These are phyloP conservation scores for Arthroderma sp. DNA, from an alignment of 2,329 filamentous ascomycete species.

Conservation along the genomic window DNA sequence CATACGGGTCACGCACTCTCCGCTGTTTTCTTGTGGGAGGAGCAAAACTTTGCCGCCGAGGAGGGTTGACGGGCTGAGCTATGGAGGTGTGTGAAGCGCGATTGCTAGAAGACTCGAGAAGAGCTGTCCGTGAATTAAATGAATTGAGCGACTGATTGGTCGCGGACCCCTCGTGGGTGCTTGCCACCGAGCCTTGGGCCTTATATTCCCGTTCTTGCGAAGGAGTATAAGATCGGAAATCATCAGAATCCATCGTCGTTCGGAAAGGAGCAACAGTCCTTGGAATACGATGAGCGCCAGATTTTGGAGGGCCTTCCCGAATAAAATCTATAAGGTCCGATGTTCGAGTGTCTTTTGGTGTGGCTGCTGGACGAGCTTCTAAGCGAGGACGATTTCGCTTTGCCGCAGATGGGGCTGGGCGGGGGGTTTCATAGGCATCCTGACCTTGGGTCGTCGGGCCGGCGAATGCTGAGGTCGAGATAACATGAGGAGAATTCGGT, in stretches of 20 bases:
- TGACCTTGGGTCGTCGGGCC: background rate
- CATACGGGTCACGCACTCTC: slow-evolving; percentile 76
- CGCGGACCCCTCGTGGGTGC: slow-evolving; percentile 41
- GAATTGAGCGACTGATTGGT: slow-evolving; percentile 41
- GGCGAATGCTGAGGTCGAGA: background rate
- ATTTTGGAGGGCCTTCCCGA: slow-evolving; percentile 61
- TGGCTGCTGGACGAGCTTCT: slow-evolving; percentile 58
- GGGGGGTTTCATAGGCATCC: background rate
- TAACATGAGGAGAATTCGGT: background rate
- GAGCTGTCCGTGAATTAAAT: slow-evolving; percentile 60
- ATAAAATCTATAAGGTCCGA: slow-evolving; percentile 94
- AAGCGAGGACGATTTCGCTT: slow-evolving; percentile 35
- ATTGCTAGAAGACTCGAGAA: slow-evolving; percentile 36
- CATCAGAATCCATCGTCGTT: slow-evolving; percentile 74
- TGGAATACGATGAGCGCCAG: slow-evolving; percentile 58
- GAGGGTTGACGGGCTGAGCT: slow-evolving; percentile 9
- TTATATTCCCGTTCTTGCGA: slow-evolving; percentile 16
- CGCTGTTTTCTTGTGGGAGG: slow-evolving; percentile 58
- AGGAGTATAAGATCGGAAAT: slow-evolving; percentile 34
- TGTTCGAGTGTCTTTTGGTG: slow-evolving; percentile 52
- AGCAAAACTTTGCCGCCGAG: background rate
- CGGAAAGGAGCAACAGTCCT: slow-evolving; percentile 75
- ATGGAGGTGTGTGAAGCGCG: background rate
- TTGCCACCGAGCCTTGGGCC: slow-evolving; percentile 27
- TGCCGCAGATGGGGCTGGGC: slow-evolving; percentile 14